Base-by-base conservation (phyloP, 176 grass and related monocot genomes). In the Oryza nivara region DNA sequence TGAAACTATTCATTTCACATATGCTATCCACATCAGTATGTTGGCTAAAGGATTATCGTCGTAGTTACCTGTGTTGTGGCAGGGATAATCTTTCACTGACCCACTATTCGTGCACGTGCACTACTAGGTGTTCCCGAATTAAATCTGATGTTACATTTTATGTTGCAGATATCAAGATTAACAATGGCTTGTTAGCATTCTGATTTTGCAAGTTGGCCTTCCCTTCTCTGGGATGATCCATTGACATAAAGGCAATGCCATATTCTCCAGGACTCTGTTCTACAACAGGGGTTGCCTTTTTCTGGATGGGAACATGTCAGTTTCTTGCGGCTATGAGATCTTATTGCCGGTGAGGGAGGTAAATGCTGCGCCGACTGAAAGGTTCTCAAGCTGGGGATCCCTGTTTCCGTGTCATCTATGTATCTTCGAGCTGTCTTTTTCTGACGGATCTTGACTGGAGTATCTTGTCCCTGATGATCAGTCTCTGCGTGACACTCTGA, bases 171-270 rank as follows among this genome's bases (percentile, higher is more conserved):
- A 51, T 23, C 43, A 23, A 74, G 73, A 43, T 41, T 73, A 28
- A 70, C 14, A 69, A 47, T 74, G 69, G 40, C 75, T 78, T 52
- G 25, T 70, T 44, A 70, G 66, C 38, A 60, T 65, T 68, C 48
- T 78, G 79, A 79, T 79, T 75, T 52, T 87, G 80, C 75, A 63
- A 90, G 69, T 90, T 83, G 75, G 61, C 22, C 34, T 49, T 16
- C 17, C 7, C 28, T 49, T 60, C 61, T 63, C 64, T 64, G 58
- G 26, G 47, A 38, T 49, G 79, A 58, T 82, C 79, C 61, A 64
- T 78, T 60, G 47, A 48, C 67, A 79, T 48, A 40, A 70, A 75
- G 63, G 75, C 41, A 70, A 44, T 76, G 89, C 75, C 84, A 75
- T 87, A 65, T 80, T 80, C 65, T 66, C 48, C 84, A 80, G 84